Evolutionary conservation across 2,329 filamentous ascomycete genomes (phyloP).

Genomic region (Aspergillus persii): DNA sequence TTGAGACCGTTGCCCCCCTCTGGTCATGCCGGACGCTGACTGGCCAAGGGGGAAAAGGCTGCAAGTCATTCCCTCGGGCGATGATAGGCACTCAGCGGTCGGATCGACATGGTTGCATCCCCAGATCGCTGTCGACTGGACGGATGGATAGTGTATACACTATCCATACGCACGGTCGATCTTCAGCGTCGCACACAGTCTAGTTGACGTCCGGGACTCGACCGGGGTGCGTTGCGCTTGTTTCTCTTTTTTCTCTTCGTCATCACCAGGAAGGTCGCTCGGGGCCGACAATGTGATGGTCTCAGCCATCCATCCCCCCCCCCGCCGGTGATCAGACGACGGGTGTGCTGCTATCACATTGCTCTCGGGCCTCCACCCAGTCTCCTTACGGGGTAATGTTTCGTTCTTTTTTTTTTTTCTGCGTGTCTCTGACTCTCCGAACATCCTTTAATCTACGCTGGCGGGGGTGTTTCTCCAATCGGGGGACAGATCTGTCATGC

Average conservation of each 20-base stretch:
- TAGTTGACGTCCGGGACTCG: too few relatives aligned
- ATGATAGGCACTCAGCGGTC: background rate
- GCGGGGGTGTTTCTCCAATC: too few relatives aligned
- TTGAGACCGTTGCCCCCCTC: constrained; percentile 1
- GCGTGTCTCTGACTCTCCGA: too few relatives aligned
- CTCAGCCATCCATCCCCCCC: background rate
- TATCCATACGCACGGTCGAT: constrained; percentile 11
- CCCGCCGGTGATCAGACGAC: background rate
- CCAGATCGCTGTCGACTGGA: constrained; percentile 5
- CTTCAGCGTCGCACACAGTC: constrained; percentile 5
- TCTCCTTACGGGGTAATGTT: background rate
- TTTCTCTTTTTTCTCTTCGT: background rate
- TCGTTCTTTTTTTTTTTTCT: background rate
- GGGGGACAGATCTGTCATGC: background rate
- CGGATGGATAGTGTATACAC: too few relatives aligned
- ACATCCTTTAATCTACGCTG: too few relatives aligned
- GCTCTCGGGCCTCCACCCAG: background rate
- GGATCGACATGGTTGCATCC: constrained; percentile 1
- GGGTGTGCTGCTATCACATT: background rate
- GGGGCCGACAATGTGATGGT: background rate
- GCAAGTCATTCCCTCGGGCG: constrained; percentile 9
- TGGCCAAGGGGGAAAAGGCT: constrained; percentile 5
- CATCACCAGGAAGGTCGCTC: background rate
- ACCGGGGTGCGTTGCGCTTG: too few relatives aligned
- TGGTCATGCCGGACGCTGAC: constrained; percentile 5